These are phyloP conservation scores for Pedinophyceae sp. DNA, from an alignment of 139 green algal genomes.

Conservation along the genomic window DNA sequence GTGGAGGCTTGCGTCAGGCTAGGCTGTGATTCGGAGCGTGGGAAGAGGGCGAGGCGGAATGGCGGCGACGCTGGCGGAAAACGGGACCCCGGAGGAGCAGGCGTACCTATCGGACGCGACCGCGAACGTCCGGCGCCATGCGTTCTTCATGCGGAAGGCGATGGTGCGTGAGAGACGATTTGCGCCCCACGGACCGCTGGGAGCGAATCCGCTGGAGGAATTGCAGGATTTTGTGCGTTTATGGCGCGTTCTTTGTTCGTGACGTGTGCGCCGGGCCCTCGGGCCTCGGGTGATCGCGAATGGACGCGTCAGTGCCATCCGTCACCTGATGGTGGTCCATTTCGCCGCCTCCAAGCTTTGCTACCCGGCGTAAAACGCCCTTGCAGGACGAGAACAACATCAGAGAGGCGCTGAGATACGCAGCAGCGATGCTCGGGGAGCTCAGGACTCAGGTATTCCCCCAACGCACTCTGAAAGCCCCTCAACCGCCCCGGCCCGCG, in stretches of 20 bases:
- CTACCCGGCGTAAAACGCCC: not conserved
- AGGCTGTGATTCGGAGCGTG: too few species aligned
- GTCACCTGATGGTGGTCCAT: not conserved
- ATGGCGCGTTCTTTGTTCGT: not conserved
- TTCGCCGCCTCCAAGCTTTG: not conserved
- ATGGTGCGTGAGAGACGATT: constrained; percentile 26
- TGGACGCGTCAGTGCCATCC: not conserved
- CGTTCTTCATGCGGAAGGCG: constrained; percentile 66
- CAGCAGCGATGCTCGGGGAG: constrained; percentile 78
- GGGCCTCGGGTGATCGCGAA: not conserved
- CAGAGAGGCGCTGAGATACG: constrained; percentile 76
- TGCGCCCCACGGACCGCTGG: not conserved
- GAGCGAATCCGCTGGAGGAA: not conserved
- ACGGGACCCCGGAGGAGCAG: too few species aligned
- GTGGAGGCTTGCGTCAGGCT: too few species aligned
- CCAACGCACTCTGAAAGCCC: too few species aligned
- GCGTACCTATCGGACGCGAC: too few species aligned
- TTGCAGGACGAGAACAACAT: constrained; percentile 84
- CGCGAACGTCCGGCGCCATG: too few species aligned
- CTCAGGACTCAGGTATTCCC: constrained; percentile 76
- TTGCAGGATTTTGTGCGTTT: not conserved
- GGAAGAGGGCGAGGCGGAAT: too few species aligned
- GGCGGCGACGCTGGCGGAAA: too few species aligned
- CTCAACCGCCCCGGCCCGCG: not conserved
- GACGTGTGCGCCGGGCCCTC: not conserved